Evolutionary conservation across 495 filamentous ascomycete species (phyloP).

Genomic region (Astrocystis sublimbata): DNA sequence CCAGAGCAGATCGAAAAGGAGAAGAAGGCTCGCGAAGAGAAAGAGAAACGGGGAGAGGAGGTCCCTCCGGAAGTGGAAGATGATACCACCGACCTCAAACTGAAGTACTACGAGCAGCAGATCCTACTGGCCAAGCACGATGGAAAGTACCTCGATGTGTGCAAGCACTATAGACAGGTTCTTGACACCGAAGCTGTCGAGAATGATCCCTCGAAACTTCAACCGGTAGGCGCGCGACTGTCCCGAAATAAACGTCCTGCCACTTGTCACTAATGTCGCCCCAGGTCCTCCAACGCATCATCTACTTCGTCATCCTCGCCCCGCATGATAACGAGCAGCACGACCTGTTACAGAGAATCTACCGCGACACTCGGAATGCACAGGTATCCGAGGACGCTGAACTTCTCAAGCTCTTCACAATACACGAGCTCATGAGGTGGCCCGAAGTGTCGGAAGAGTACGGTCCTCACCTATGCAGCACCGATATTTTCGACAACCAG

Average conservation of each 20-base stretch:
- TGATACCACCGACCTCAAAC: conserved; percentile 94
- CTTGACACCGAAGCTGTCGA: conserved; percentile 93
- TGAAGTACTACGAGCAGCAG: conserved; percentile 95
- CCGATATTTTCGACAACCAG: conserved; percentile 79
- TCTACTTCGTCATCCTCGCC: conserved; percentile 95
- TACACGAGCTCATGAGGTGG: conserved; percentile 98
- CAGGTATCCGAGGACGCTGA: conserved; percentile 72
- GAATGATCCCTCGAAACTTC: conserved; percentile 80
- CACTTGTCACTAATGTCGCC: conserved; percentile 24
- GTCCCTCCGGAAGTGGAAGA: conserved; percentile 75
- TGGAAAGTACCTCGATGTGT: conserved; percentile 91
- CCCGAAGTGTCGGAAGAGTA: conserved; percentile 84
- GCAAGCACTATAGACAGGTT: conserved; percentile 96
- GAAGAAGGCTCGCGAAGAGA: conserved; percentile 78
- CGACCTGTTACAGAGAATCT: conserved; percentile 91
- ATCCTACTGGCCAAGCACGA: conserved; percentile 94
- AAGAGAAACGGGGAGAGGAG: conserved; percentile 74
- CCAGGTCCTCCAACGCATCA: conserved; percentile 86
- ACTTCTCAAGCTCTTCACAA: conserved; percentile 89
- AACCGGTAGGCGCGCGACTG: conserved; percentile 63
- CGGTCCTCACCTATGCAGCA: conserved; percentile 82
- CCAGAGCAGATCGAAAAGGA: conserved; percentile 86
- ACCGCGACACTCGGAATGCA: conserved; percentile 66
- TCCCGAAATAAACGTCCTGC: not conserved
- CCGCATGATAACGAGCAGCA: conserved; percentile 99